A percentile compares a stretch with the other conserved stretches of the same genome.
Evolutionary conservation across 2,329 filamentous ascomycete genomes (phyloP).

Genomic region (Fusarium drepaniforme): DNA sequence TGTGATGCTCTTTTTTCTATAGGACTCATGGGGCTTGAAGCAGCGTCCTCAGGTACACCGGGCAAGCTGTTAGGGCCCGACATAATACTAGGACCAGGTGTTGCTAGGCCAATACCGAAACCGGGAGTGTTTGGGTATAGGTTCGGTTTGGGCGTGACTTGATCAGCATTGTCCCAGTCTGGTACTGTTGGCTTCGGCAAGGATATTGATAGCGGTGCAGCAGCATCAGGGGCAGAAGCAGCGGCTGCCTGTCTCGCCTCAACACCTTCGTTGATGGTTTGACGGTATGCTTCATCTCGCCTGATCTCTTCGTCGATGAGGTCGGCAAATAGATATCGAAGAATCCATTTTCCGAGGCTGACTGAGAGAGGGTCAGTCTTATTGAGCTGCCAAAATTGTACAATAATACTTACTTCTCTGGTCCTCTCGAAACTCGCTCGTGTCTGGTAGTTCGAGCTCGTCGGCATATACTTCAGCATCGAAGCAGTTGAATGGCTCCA

Average conservation of each 20-base stretch:
- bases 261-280: conserved; percentile 72
- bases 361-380: conserved; percentile 65
- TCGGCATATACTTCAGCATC: conserved; percentile 98
- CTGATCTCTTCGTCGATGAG: conserved; percentile 92
- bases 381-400: neutral
- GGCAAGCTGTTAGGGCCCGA: conserved; percentile 51
- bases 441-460: conserved; percentile 79
- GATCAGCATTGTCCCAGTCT: conserved; percentile 57
- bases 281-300: conserved; percentile 81
- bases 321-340: conserved; percentile 90
- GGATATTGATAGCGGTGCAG: conserved; percentile 71
- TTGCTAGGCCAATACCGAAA: conserved; percentile 82
- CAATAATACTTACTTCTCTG: conserved; percentile 79
- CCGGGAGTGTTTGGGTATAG: conserved; percentile 80
- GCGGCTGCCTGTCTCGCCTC: conserved; percentile 69
- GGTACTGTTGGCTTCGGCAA: conserved; percentile 52
- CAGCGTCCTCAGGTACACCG: conserved; percentile 61
- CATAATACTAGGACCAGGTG: conserved; percentile 61
- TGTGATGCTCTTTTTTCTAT: conserved; percentile 69
- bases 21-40: conserved; percentile 56
- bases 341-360: conserved; percentile 95
- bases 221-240: conserved; percentile 58
- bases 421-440: conserved; percentile 89
- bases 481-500: conserved; percentile 96
- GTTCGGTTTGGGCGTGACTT: conserved; percentile 72